These are phyloP conservation scores for Funneliformis caledonium DNA, from an alignment of 371 early-diverging fungal species.

Conservation along the genomic window DNA sequence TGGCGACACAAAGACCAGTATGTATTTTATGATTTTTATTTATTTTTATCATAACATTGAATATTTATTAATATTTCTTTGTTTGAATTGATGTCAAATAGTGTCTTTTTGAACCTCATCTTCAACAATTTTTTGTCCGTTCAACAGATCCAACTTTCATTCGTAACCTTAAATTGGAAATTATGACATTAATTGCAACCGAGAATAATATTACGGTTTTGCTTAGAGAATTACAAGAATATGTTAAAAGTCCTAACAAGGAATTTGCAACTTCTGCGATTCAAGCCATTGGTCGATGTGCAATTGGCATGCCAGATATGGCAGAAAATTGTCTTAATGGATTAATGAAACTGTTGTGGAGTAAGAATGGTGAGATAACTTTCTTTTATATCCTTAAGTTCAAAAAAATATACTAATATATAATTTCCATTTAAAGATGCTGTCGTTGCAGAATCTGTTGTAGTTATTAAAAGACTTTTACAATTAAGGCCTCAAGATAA, in stretches of 20 bases:
- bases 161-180: conserved; percentile 83
- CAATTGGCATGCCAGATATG: conserved; percentile 63
- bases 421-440: conserved; percentile 54
- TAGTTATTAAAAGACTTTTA: conserved; percentile 75
- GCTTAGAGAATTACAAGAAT: conserved; percentile 65
- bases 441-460: conserved; percentile 79
- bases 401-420: not conserved
- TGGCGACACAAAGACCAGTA: conserved; percentile 74
- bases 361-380: conserved; percentile 65
- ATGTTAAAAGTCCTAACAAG: conserved; percentile 72
- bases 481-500: conserved; percentile 61
- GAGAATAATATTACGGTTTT: conserved; percentile 41
- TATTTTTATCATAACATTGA: not conserved
- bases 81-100: conserved; percentile 35
- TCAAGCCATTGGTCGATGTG: conserved; percentile 74
- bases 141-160: conserved; percentile 79
- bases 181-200: conserved; percentile 70
- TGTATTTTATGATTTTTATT: conserved; percentile 32
- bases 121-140: conserved; percentile 81
- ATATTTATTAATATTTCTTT: not conserved
- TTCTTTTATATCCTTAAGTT: not conserved
- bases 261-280: conserved; percentile 74
- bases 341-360: conserved; percentile 69
- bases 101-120: conserved; percentile 71
- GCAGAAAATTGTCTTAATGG: conserved; percentile 65